These are phyloP conservation scores for Ustilago loliicola DNA, from an alignment of 1,284 basidiomycete species.

Conservation along the genomic window DNA sequence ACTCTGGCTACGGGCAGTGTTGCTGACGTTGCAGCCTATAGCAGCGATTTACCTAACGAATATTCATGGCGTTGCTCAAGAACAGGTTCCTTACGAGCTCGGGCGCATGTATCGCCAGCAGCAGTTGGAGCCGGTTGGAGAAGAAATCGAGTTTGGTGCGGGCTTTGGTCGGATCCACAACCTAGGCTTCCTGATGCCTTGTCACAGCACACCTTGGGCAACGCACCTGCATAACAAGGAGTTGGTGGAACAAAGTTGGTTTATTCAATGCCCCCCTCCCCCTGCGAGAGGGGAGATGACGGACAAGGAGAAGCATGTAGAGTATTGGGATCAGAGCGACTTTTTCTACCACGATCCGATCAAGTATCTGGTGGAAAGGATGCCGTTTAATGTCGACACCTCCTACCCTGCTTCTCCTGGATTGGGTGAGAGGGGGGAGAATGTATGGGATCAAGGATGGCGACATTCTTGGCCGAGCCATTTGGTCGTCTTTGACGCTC, in stretches of 20 bases:
- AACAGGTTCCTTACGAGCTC: slow-evolving; percentile 43
- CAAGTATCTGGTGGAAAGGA: slow-evolving; percentile 77
- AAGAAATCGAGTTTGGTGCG: slow-evolving; percentile 59
- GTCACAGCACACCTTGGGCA: slow-evolving; percentile 97
- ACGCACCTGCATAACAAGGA: slow-evolving; percentile 81
- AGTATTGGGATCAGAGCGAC: slow-evolving; percentile 86
- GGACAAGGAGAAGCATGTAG: slow-evolving; percentile 36
- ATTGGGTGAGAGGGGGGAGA: neutral
- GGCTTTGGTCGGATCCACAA: slow-evolving; percentile 71
- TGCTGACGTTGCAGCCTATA: slow-evolving; percentile 48
- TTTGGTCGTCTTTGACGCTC: slow-evolving; percentile 82
- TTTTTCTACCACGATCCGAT: slow-evolving; percentile 84
- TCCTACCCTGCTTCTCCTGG: slow-evolving; percentile 74
- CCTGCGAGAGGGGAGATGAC: slow-evolving; percentile 18
- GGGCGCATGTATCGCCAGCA: slow-evolving; percentile 32
- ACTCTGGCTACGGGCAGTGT: slow-evolving; percentile 25
- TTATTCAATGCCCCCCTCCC: slow-evolving; percentile 57
- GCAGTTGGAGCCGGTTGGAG: slow-evolving; percentile 60
- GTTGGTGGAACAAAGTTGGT: slow-evolving; percentile 52
- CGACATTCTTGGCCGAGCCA: slow-evolving; percentile 83
- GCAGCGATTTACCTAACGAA: slow-evolving; percentile 48
- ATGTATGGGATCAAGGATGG: slow-evolving; percentile 72
- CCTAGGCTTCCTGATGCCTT: slow-evolving; percentile 92
- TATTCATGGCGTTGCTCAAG: slow-evolving; percentile 57
- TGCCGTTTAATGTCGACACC: slow-evolving; percentile 77